Conservation (phyloP, 495 filamentous ascomycete species). For the Amphirosellinia nigrospora region DNA sequence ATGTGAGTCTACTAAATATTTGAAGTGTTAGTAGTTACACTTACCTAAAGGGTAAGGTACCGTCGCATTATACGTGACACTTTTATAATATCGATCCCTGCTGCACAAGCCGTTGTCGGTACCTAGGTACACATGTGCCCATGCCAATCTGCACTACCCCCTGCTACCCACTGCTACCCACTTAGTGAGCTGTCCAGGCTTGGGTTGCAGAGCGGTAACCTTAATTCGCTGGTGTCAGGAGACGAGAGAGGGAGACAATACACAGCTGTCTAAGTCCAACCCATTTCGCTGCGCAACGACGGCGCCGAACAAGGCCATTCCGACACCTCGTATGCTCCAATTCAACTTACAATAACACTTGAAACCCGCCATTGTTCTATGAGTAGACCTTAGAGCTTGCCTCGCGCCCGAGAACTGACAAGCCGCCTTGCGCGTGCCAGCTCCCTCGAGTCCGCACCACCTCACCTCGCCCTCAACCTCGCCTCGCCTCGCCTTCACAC, state of each 20-base stretch:
- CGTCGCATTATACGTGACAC: too few relatives aligned
- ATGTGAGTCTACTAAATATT: too few relatives aligned
- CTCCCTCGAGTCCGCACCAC: conserved; percentile 2
- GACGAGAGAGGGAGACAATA: not conserved
- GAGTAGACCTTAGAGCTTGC: not conserved
- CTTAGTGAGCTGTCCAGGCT: not conserved
- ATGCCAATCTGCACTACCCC: not conserved
- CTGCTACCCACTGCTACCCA: not conserved
- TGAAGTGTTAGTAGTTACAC: too few relatives aligned
- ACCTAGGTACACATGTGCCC: not conserved
- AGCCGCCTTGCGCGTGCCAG: not conserved
- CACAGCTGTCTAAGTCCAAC: not conserved
- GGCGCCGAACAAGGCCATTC: not conserved
- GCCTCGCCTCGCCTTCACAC: not conserved
- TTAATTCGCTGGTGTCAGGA: not conserved
- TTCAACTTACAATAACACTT: not conserved
- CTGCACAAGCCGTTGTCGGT: not conserved
- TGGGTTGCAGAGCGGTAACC: conserved; percentile 9
- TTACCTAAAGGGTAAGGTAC: too few relatives aligned
- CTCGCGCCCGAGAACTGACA: not conserved
- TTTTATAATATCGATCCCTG: not conserved
- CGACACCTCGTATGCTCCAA: not conserved
- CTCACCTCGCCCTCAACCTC: not conserved
- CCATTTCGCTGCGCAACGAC: not conserved
- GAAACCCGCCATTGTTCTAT: not conserved